phyloP scores from a whole-genome alignment of 805 yeast genomes.

The Scheffersomyces coipomensis region DNA sequence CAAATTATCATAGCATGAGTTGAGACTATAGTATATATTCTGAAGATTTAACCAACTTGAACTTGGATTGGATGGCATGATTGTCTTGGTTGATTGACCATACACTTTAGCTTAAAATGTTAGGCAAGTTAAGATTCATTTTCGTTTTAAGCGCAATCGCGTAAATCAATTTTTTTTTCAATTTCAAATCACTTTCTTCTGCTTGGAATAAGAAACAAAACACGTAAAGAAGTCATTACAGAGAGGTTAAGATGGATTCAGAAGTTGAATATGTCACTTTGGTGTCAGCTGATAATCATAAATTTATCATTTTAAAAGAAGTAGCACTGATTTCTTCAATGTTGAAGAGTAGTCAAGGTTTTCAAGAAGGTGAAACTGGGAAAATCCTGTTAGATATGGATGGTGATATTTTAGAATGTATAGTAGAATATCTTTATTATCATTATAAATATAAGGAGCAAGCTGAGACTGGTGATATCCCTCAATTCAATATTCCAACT shows the following conservation, averaged over 20 bases:
- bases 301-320: constrained; percentile 60
- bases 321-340: constrained; percentile 73
- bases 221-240: too few relatives aligned
- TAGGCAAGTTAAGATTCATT: too few relatives aligned
- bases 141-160: too few relatives aligned
- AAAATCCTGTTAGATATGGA: constrained; percentile 63
- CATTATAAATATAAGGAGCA: constrained; percentile 62
- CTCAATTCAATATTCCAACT: constrained; percentile 89
- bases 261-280: constrained; percentile 51
- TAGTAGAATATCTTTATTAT: constrained; percentile 82
- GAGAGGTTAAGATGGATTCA: not conserved
- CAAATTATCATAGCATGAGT: constrained; percentile 53
- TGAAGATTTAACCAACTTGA: constrained; percentile 77
- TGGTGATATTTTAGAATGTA: constrained; percentile 68
- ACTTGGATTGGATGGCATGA: constrained; percentile 38
- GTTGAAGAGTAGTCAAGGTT: constrained; percentile 48
- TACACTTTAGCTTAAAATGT: too few relatives aligned
- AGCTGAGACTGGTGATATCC: constrained; percentile 55
- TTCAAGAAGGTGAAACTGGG: constrained; percentile 60
- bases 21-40: constrained; percentile 63
- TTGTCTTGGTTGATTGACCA: too few relatives aligned
- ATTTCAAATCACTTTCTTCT: too few relatives aligned
- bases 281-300: constrained; percentile 70
- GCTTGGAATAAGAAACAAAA: too few relatives aligned
- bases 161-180: too few relatives aligned